phyloP scores from a whole-genome alignment of 495 filamentous ascomycete species.

The Neohortaea acidophila region DNA sequence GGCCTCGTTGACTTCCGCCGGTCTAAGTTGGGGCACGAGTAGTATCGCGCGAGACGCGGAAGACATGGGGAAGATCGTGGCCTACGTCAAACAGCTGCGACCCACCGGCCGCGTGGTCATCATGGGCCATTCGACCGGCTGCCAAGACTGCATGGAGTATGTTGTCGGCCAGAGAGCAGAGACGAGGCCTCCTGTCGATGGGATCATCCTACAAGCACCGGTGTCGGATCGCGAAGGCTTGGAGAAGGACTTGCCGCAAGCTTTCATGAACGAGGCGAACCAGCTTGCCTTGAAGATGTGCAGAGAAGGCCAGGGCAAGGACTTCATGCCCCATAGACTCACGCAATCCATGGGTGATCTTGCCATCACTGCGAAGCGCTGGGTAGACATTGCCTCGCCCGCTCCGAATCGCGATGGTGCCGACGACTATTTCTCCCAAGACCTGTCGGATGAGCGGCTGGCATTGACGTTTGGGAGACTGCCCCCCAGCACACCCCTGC shows the following conservation, averaged over 20 bases:
- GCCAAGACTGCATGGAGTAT: slow-evolving; percentile 77
- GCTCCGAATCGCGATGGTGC: slow-evolving; percentile 42
- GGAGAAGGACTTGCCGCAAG: slow-evolving; percentile 24
- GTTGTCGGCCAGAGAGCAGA: slow-evolving; percentile 23
- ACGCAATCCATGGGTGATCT: slow-evolving; percentile 36
- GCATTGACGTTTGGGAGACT: slow-evolving; percentile 49
- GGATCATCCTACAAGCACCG: slow-evolving; percentile 68
- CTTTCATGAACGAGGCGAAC: slow-evolving; percentile 37
- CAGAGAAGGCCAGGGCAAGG: slow-evolving; percentile 34
- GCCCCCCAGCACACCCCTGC: slow-evolving; percentile 37
- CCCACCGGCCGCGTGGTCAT: slow-evolving; percentile 50
- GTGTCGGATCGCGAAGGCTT: slow-evolving; percentile 65
- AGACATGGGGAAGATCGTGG: slow-evolving; percentile 58
- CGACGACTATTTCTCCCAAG: slow-evolving; percentile 83
- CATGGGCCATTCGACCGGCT: slow-evolving; percentile 79
- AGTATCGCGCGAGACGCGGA: slow-evolving; percentile 53
- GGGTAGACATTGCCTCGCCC: slow-evolving; percentile 47
- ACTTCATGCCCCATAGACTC: slow-evolving; percentile 41
- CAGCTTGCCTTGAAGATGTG: slow-evolving; percentile 39
- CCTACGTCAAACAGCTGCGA: slow-evolving; percentile 40
- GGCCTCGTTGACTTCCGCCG: slow-evolving; percentile 46
- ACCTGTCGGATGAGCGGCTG: slow-evolving; percentile 47
- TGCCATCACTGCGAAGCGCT: slow-evolving; percentile 53
- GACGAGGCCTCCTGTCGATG: slow-evolving; percentile 35
- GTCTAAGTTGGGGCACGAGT: slow-evolving; percentile 56